These are phyloP conservation scores for Spergularia bocconei DNA, from an alignment of 148 eudicot genomes.

Conservation along the genomic window DNA sequence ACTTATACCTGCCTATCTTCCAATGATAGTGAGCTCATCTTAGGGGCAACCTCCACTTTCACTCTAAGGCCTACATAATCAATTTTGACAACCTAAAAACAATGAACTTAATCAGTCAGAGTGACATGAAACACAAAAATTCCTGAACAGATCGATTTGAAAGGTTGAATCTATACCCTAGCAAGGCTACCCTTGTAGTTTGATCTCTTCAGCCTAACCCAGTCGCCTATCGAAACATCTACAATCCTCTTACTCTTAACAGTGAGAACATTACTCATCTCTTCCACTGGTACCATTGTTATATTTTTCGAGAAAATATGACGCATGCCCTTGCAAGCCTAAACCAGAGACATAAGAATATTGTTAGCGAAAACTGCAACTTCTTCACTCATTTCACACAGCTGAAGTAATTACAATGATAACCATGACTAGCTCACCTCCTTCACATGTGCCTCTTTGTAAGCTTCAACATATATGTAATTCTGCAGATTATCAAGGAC, in stretches of 20 bases:
- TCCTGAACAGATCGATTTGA: neutral
- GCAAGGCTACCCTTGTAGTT: slow-evolving; percentile 86
- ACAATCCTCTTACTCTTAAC: slow-evolving; percentile 61
- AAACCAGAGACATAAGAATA: slow-evolving; percentile 12
- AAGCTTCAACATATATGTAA: slow-evolving; percentile 81
- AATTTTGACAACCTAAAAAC: slow-evolving; percentile 69
- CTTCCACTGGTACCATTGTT: slow-evolving; percentile 78
- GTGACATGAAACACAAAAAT: neutral
- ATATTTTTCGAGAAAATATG: slow-evolving; percentile 52
- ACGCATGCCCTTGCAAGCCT: slow-evolving; percentile 92
- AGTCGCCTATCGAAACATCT: slow-evolving; percentile 67
- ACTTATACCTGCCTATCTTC: slow-evolving; percentile 55
- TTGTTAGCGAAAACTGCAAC: neutral
- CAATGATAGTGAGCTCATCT: slow-evolving; percentile 62
- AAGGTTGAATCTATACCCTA: slow-evolving; percentile 42
- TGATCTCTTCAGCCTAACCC: slow-evolving; percentile 89
- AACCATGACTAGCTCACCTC: slow-evolving; percentile 45
- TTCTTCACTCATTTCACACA: neutral
- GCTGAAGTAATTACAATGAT: neutral
- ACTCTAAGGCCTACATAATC: slow-evolving; percentile 78
- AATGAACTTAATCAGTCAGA: slow-evolving; percentile 2
- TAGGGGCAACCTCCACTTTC: slow-evolving; percentile 79
- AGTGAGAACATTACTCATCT: slow-evolving; percentile 87
- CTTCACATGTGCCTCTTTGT: slow-evolving; percentile 78
- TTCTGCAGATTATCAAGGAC: slow-evolving; percentile 85